Evolutionary conservation across 2,329 filamentous ascomycete genomes (phyloP).

Genomic region (Colletotrichum caudatum): DNA sequence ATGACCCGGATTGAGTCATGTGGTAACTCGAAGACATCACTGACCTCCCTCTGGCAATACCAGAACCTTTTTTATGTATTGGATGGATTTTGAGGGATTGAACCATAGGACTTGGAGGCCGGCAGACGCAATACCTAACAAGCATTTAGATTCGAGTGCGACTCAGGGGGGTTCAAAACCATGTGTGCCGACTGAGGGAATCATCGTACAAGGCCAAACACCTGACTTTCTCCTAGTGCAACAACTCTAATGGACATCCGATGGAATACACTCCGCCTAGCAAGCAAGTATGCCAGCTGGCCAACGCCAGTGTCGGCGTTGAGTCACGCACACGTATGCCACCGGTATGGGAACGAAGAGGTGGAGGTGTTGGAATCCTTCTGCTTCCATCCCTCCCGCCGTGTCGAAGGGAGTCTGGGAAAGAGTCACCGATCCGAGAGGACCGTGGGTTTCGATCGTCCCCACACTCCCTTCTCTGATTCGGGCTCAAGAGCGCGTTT

Average conservation of each 20-base stretch:
- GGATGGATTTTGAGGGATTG: not conserved
- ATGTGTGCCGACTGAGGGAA: not conserved
- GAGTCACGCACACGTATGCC: not conserved
- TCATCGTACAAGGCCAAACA: not conserved
- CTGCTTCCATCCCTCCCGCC: not conserved
- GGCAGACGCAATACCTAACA: not conserved
- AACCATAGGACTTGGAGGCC: not conserved
- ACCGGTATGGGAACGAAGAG: not conserved
- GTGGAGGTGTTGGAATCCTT: not conserved
- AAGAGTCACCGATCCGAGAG: not conserved
- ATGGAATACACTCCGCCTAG: not conserved
- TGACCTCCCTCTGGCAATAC: not conserved
- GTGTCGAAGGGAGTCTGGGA: not conserved
- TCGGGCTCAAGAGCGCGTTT: not conserved
- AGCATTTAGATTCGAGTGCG: not conserved
- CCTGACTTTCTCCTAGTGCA: not conserved
- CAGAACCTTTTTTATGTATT: not conserved
- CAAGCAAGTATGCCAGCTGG: not conserved
- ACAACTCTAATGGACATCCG: not conserved
- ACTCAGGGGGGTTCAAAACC: not conserved
- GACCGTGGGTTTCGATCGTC: not conserved
- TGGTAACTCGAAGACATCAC: not conserved
- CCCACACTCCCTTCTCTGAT: not conserved
- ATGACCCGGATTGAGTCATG: not conserved
- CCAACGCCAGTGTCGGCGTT: not conserved